Percentiles rank a stretch among this genome's conserved stretches.
Conservation (phyloP, 2,329 filamentous ascomycete genomes). For the Venturia effusa region DNA sequence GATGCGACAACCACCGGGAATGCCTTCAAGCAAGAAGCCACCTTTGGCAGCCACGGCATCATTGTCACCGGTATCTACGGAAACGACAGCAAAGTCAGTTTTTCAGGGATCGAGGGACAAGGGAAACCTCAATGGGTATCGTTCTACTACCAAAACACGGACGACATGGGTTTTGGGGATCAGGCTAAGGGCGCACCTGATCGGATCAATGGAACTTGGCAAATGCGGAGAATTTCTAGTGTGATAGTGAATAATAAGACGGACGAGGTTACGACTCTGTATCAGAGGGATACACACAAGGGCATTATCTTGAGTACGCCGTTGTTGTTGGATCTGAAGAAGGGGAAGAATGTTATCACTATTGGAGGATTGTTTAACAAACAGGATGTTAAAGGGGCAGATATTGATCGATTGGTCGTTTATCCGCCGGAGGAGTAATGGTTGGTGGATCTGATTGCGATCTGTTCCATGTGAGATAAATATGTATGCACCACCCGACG, state of each 20-base stretch:
- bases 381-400: constrained; percentile 45
- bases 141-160: constrained; percentile 49
- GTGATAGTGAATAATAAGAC: constrained; percentile 46
- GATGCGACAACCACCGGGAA: constrained; percentile 35
- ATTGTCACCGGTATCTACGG: constrained; percentile 44
- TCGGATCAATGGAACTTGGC: constrained; percentile 49
- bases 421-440: constrained; percentile 41
- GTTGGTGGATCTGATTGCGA: too few species aligned
- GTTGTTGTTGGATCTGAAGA: constrained; percentile 41
- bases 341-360: constrained; percentile 45
- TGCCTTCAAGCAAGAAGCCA: constrained; percentile 46
- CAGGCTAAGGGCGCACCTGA: constrained; percentile 45
- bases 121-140: constrained; percentile 46
- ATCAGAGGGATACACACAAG: constrained; percentile 47
- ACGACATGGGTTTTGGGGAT: constrained; percentile 50
- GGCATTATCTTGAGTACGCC: constrained; percentile 49
- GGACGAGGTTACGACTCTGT: constrained; percentile 39
- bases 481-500: too few species aligned
- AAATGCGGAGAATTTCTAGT: constrained; percentile 48
- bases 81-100: constrained; percentile 44
- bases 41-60: constrained; percentile 36
- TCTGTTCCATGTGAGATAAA: too few species aligned
- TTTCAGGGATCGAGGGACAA: constrained; percentile 37
- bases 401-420: constrained; percentile 49
- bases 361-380: constrained; percentile 48